These are phyloP conservation scores for Triticum monococcum DNA, from an alignment of 176 grass and related monocot species.

Conservation along the genomic window DNA sequence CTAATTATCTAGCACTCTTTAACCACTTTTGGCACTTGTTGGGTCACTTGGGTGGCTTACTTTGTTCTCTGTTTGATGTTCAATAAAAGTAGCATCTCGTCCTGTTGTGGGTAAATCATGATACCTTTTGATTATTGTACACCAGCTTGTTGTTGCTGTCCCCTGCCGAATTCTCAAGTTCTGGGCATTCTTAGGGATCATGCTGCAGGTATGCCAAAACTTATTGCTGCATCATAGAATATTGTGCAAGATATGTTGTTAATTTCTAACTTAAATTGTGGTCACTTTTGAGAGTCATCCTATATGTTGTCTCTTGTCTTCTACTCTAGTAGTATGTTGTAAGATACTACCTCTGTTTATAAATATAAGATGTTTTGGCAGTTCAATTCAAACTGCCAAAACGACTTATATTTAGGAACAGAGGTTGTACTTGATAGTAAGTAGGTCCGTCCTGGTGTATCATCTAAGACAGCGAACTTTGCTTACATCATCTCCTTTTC, in stretches of 20 bases:
- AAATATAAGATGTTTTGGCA: too few species aligned
- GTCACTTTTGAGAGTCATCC: not conserved
- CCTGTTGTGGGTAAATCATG: slow-evolving; percentile 17
- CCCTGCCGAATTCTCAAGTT: slow-evolving; percentile 92
- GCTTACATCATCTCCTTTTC: slow-evolving; percentile 12
- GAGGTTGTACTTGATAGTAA: not conserved
- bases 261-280: not conserved
- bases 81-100: not conserved
- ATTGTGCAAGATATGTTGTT: not conserved
- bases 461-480: not conserved
- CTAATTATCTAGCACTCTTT: not conserved
- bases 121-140: slow-evolving; percentile 32
- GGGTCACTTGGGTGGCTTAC: not conserved
- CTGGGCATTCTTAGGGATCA: slow-evolving; percentile 97
- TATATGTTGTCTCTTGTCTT: not conserved
- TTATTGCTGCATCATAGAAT: not conserved
- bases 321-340: too few species aligned
- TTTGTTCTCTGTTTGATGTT: not conserved
- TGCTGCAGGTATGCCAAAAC: slow-evolving; percentile 65
- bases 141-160: slow-evolving; percentile 78
- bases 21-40: not conserved
- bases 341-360: too few species aligned
- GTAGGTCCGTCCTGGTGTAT: not conserved
- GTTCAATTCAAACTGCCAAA: too few species aligned
- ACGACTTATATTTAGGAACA: too few species aligned